Percentiles rank a stretch among this genome's conserved stretches.
Conservation (phyloP, 495 filamentous ascomycete species). For the Alectoria sarmentosa region DNA sequence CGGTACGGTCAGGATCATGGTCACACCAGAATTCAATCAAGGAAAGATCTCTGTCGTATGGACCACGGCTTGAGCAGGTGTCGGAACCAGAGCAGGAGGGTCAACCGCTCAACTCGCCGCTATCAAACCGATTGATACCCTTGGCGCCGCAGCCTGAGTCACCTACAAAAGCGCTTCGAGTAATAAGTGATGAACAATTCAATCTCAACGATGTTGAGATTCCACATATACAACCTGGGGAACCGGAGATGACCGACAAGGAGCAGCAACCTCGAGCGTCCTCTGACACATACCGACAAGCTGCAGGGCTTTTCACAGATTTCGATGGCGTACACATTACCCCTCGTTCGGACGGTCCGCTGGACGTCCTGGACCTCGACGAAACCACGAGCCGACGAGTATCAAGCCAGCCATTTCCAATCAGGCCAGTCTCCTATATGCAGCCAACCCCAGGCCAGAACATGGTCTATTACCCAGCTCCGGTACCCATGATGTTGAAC, state of each 20-base stretch:
- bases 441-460: conserved; percentile 59
- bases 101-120: conserved; percentile 35
- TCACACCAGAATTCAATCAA: conserved; percentile 36
- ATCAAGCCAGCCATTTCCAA: conserved; percentile 19
- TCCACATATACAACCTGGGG: conserved; percentile 15
- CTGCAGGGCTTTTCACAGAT: conserved; percentile 67
- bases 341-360: conserved; percentile 30
- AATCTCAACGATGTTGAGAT: conserved; percentile 15
- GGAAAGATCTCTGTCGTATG: conserved; percentile 52
- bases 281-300: conserved; percentile 61
- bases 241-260: conserved; percentile 17
- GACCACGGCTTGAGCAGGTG: conserved; percentile 44
- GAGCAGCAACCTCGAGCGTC: conserved; percentile 18
- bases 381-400: conserved; percentile 29
- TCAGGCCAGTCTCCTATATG: conserved; percentile 38
- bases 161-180: conserved; percentile 13
- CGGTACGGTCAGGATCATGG: conserved; percentile 45
- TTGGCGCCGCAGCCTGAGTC: conserved; percentile 18
- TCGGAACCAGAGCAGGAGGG: conserved; percentile 44
- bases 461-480: conserved; percentile 94
- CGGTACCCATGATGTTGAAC: conserved; percentile 88
- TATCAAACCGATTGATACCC: conserved; percentile 23
- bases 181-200: conserved; percentile 20
- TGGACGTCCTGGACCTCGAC: conserved; percentile 30
- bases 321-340: conserved; percentile 92